Conservation (phyloP, 2,329 filamentous ascomycete genomes). For the Phoma sp. region DNA sequence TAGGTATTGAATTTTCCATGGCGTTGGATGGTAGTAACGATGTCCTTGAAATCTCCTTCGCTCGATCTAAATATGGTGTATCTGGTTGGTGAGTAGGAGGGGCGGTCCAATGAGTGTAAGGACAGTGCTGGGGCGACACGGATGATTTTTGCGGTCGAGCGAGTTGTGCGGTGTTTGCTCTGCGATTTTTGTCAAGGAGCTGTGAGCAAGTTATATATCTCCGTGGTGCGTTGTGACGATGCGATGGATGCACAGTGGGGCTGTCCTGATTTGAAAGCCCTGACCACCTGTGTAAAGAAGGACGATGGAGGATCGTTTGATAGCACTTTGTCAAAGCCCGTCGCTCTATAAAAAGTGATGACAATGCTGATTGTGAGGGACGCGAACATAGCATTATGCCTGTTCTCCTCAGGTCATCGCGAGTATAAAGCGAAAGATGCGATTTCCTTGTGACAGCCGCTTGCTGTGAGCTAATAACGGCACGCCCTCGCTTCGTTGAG, state of each 20-base stretch:
- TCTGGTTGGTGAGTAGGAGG: too few species aligned
- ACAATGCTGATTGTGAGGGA: background rate
- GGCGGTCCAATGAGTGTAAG: too few species aligned
- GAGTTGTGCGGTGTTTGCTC: background rate
- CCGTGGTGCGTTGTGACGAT: background rate
- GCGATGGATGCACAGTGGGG: background rate
- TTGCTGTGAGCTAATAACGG: constrained; percentile 9
- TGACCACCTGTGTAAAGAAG: background rate
- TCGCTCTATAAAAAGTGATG: background rate
- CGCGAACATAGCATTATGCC: constrained; percentile 6
- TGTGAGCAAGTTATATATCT: constrained; percentile 1
- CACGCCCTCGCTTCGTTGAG: constrained; percentile 5
- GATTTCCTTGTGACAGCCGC: constrained; percentile 16
- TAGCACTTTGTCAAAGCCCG: constrained; percentile 2
- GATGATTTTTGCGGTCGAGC: background rate
- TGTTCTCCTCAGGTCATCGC: background rate
- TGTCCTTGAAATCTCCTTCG: too few species aligned
- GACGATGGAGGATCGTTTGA: background rate
- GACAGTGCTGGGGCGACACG: too few species aligned
- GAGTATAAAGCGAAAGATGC: background rate
- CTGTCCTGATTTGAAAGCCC: background rate
- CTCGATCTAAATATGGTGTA: too few species aligned
- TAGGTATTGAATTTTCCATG: background rate
- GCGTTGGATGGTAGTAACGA: too few species aligned
- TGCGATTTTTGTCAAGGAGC: background rate